Conservation (phyloP, 495 filamentous ascomycete genomes). For the Xylaria scruposa region DNA sequence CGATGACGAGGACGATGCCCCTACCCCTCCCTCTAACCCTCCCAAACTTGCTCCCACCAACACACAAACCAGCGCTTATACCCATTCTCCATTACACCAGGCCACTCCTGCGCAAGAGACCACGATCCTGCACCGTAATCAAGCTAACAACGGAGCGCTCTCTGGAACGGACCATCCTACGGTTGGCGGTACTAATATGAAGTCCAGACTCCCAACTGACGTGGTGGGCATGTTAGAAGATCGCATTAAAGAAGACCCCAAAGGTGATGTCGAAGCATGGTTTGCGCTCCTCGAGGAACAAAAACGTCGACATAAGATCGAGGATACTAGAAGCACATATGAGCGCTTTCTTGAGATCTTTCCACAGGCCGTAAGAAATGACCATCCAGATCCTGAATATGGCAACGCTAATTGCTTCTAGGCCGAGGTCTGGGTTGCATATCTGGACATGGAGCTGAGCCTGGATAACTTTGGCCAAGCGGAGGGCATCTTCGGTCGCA, state of each 20-base stretch:
- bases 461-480: slow-evolving; percentile 76
- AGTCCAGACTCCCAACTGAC: slow-evolving; percentile 68
- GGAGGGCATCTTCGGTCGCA: slow-evolving; percentile 81
- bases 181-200: slow-evolving; percentile 30
- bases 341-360: slow-evolving; percentile 87
- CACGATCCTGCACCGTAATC: slow-evolving; percentile 33
- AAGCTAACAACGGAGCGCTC: slow-evolving; percentile 34
- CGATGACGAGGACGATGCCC: slow-evolving; percentile 55
- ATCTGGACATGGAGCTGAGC: slow-evolving; percentile 85
- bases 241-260: slow-evolving; percentile 86
- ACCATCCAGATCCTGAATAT: not conserved
- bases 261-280: slow-evolving; percentile 92
- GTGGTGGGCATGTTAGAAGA: slow-evolving; percentile 86
- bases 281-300: slow-evolving; percentile 84
- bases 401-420: slow-evolving; percentile 49
- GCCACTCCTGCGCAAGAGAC: slow-evolving; percentile 34
- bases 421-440: slow-evolving; percentile 89
- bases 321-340: slow-evolving; percentile 80
- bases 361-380: slow-evolving; percentile 80
- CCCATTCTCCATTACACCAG: slow-evolving; percentile 38
- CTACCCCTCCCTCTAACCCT: slow-evolving; percentile 15
- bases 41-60: slow-evolving; percentile 31
- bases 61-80: slow-evolving; percentile 24
- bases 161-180: slow-evolving; percentile 27
- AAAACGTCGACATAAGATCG: slow-evolving; percentile 77